Base-by-base conservation (phyloP, 2,329 filamentous ascomycete species). In the Calonectria crousiana region DNA sequence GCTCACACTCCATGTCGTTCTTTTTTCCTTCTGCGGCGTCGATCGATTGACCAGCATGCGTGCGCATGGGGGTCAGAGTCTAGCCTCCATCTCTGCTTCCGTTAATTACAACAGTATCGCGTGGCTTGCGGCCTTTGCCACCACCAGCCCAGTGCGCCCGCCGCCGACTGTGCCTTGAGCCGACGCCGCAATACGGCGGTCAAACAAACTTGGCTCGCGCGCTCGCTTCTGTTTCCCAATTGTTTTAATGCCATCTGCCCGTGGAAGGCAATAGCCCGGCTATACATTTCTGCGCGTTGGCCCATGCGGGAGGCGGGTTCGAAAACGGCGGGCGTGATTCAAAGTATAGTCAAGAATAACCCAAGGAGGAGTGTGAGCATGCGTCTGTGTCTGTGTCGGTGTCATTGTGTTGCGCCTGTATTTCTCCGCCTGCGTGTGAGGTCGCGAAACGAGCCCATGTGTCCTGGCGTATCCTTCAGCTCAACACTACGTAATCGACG, bases 191-290 rank as follows among this genome's bases (percentile, higher is more conserved):
- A 23, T 38, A 62, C 10, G 23, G 36, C 56, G 56, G 56, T 62
- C 56, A 62, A 62, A 62, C 56, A 28, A 28, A n/a, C 56, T 28
- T 62, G 56, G 56, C 56, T 62, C 56, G 56, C 56, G 56, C 56
- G 34, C 56, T 62, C 56, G 56, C 56, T 23, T 62, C 36, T 41
- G 56, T 62, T 62, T 62, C 56, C 56, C n/a, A 10, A 41, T 62
- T 41, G 56, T 62, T 38, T 62, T 38, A 62, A 62, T 62, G 34
- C 36, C 36, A 28, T 62, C 56, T 30, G 23, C 56, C 56, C 26
- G 34, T 62, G 41, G 14, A 26, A 20, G 56, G 34, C 34, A 62
- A 62, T 62, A 18, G 34, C 16, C 56, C 56, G 56, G 56, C 18
- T 62, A 58, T 58, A 38, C 32, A 26, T 38, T 23, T 60, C 14